A percentile compares a stretch with the other conserved stretches of the same genome.
phyloP scores from a whole-genome alignment of 208 protist genomes.

The Acanthamoeba divionensis region DNA sequence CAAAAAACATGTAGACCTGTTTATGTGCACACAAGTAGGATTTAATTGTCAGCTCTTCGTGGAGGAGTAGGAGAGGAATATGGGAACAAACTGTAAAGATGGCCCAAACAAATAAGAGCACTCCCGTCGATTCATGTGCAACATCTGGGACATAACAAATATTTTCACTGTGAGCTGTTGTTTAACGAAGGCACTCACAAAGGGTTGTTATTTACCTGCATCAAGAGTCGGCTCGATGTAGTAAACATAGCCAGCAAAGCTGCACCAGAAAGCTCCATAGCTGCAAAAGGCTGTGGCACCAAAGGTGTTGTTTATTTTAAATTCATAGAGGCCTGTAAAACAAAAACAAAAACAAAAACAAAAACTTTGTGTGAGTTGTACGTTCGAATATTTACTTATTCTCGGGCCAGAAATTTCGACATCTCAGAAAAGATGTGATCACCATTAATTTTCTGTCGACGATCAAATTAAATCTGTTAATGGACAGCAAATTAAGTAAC shows the following conservation, averaged over 20 bases:
- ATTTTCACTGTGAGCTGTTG: background rate
- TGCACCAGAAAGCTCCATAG: conserved; percentile 50
- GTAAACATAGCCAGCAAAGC: conserved; percentile 21
- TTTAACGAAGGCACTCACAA: too few species aligned
- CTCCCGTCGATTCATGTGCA: background rate
- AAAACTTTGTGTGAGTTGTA: too few species aligned
- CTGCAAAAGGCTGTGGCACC: conserved; percentile 36
- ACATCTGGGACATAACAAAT: background rate
- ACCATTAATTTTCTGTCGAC: too few species aligned
- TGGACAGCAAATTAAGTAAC: too few species aligned
- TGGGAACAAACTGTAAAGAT: background rate
- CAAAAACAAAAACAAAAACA: background rate
- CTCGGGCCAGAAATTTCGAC: too few species aligned
- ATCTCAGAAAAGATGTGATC: too few species aligned
- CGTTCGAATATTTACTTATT: too few species aligned
- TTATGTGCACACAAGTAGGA: too few species aligned
- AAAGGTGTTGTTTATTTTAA: conserved; percentile 33
- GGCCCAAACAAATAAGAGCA: conserved; percentile 21
- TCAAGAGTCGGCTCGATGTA: background rate
- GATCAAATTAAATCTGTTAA: too few species aligned
- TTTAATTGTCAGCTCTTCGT: too few species aligned
- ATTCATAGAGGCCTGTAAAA: background rate
- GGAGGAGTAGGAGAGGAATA: too few species aligned
- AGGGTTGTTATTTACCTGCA: background rate
- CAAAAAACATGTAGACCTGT: conserved; percentile 16